These are phyloP conservation scores for Rhodamnia rubescens DNA, from an alignment of 345 rosid genomes.

Conservation along the genomic window DNA sequence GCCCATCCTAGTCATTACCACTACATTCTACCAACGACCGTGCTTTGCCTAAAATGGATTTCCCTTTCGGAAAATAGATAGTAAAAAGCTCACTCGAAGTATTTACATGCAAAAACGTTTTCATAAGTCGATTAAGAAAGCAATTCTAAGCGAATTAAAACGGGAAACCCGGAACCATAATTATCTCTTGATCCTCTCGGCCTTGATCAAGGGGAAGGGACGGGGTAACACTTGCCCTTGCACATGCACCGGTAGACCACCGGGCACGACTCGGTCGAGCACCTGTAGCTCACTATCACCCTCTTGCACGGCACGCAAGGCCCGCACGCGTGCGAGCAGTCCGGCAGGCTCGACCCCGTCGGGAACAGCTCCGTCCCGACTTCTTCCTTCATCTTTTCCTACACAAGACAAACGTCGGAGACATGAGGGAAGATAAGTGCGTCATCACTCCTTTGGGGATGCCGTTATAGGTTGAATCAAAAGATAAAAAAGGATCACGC, in stretches of 20 bases:
- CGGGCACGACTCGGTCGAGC: slow-evolving; percentile 89
- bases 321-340: slow-evolving; percentile 88
- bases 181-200: neutral
- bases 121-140: neutral
- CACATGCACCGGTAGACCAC: slow-evolving; percentile 80
- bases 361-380: slow-evolving; percentile 40
- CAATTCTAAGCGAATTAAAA: neutral
- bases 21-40: no score
- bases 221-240: slow-evolving; percentile 75
- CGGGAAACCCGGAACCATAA: neutral
- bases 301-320: slow-evolving; percentile 86
- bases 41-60: neutral
- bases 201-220: slow-evolving; percentile 34
- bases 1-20: neutral
- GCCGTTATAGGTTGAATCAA: no score
- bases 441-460: no score
- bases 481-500: no score
- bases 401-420: neutral
- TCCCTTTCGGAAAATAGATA: neutral
- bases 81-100: neutral
- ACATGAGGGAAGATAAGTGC: no score
- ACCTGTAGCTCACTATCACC: slow-evolving; percentile 86
- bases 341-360: slow-evolving; percentile 87
- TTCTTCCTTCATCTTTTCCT: slow-evolving; percentile 13
- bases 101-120: neutral